Conservation (phyloP, 352 stramenopile genomes). For the Phytopythium kandeliae region DNA sequence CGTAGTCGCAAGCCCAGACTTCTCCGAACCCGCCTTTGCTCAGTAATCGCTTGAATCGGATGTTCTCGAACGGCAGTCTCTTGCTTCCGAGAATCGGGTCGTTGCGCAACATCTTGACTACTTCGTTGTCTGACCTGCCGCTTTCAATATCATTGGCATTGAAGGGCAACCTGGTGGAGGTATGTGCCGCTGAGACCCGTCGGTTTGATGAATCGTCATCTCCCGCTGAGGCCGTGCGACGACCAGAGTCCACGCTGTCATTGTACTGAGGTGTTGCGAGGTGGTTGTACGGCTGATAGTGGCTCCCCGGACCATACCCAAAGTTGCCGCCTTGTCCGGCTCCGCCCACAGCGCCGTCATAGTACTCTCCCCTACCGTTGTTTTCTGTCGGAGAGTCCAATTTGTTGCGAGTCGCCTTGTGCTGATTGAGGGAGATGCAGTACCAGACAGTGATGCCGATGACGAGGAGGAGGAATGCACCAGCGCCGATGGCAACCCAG, state of each 20-base stretch:
- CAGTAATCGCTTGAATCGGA: conserved; percentile 21
- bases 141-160: not conserved
- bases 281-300: conserved; percentile 3
- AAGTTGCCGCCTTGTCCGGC: not conserved
- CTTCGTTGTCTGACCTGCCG: not conserved
- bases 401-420: not conserved
- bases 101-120: not conserved
- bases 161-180: not conserved
- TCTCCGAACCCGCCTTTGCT: conserved; percentile 44
- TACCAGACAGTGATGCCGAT: not conserved
- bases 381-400: not conserved
- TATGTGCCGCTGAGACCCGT: not conserved
- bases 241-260: not conserved
- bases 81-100: conserved; percentile 25
- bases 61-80: conserved; percentile 17
- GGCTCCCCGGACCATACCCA: not conserved
- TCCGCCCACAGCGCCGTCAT: not conserved
- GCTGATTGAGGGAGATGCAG: not conserved
- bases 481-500: conserved; percentile 7
- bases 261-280: not conserved
- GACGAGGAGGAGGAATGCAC: conserved; percentile 7
- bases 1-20: conserved; percentile 33
- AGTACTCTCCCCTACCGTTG: not conserved
- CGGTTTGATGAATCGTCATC: conserved; percentile 11
- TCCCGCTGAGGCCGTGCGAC: not conserved